Evolutionary conservation across 2,329 filamentous ascomycete species (phyloP), one percentile per base, ranked within the genome.

Genomic region (Dryadomyces sulphureus): DNA sequence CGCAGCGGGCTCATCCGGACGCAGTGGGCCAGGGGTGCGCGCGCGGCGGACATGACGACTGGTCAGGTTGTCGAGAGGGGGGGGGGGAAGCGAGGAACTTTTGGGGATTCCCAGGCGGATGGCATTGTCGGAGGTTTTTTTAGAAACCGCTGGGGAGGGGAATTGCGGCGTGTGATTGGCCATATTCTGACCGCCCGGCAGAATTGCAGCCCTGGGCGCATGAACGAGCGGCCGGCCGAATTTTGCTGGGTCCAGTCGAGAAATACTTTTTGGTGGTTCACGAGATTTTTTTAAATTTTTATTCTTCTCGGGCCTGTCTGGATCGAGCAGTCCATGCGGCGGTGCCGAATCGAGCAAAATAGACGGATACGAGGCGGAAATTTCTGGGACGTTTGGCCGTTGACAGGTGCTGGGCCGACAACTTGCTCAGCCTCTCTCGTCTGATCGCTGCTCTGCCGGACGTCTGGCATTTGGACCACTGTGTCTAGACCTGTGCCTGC

Each of bases 1-100:
- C 44, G 50, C 8, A 41, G 46, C 43, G 36, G 21, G 25, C 35
- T 19, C 38, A 45, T 22, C 30, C 36, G 49, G 21, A 49, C 17
- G 27, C 48, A 48, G 42, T 47, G 46, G 44, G 41, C 25, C 46
- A 52, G 45, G 27, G 51, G 47, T 8, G 39, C 40, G 41, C 41
- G 24, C 9, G 19, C 45, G 25, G 24, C 47, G 21, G 41, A 43
- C 45, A 48, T 49, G 30, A 38, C 34, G 41, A 6, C 17, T 16
- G 20, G 9, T 2, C 14, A 14, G n/a, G 22, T 19, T 7, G 24
- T 30, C 16, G 24, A 12, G 8, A 30, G 16, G 16, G 17, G 7
- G 16, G n/a, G 38, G 20, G 20, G 24, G 20, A 9, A 6, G 9
- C n/a, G 34, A 16, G 8, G 34, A 17, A 6, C 9, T n/a, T n/a